Evolutionary conservation across 1,284 basidiomycete species (phyloP).

Genomic region (Boletus semigastroideus): DNA sequence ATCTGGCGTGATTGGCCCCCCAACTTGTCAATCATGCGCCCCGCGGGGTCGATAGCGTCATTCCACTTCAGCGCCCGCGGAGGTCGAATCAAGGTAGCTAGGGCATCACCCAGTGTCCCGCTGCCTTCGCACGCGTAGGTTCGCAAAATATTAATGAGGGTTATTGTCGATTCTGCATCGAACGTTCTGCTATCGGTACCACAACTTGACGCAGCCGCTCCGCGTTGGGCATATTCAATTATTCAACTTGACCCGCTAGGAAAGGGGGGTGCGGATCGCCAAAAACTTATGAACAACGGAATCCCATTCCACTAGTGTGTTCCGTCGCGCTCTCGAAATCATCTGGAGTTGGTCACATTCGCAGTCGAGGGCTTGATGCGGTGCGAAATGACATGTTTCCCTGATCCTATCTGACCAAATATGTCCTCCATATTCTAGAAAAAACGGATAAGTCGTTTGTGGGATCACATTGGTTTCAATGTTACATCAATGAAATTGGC

Average conservation of each 20-base stretch:
- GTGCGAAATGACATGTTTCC: conserved; percentile 1
- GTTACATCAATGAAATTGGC: not conserved
- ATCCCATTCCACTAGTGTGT: not conserved
- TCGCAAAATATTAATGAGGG: not conserved
- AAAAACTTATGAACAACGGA: conserved; percentile 2
- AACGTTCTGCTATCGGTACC: conserved; percentile 7
- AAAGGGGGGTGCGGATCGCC: conserved; percentile 3
- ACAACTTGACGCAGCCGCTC: conserved; percentile 6
- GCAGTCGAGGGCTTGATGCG: not conserved
- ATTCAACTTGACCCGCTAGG: not conserved
- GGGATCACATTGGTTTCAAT: not conserved
- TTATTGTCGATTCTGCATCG: conserved; percentile 9
- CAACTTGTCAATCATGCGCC: not conserved
- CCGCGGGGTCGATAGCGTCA: not conserved
- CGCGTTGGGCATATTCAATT: not conserved
- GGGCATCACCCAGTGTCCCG: not conserved
- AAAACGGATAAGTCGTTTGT: not conserved
- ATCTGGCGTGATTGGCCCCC: not conserved
- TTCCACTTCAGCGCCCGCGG: not conserved
- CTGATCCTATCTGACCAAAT: conserved; percentile 4
- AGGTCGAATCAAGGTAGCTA: not conserved
- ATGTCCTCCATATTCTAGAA: conserved; percentile 4
- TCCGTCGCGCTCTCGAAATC: not conserved
- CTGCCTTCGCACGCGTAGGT: not conserved
- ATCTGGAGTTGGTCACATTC: not conserved